Evolutionary conservation across 805 yeast species (phyloP).

Genomic region (Pichia insulana): DNA sequence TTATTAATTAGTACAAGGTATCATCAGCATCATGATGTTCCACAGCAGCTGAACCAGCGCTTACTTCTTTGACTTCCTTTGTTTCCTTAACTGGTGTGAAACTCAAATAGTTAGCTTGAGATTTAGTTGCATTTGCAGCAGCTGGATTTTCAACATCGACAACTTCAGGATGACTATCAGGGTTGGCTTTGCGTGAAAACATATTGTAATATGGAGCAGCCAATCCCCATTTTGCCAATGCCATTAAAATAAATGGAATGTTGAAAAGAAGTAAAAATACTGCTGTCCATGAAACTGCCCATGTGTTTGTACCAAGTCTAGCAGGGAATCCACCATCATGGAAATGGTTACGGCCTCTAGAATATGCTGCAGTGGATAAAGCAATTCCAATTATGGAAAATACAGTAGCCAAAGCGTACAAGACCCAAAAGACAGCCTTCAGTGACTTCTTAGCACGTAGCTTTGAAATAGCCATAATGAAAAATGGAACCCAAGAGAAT

Average conservation of each 20-base stretch:
- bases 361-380: constrained; percentile 47
- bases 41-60: neutral
- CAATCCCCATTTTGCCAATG: neutral
- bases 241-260: constrained; percentile 6
- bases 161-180: neutral
- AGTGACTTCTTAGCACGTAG: neutral
- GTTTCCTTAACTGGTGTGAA: constrained; percentile 7
- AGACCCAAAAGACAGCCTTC: constrained; percentile 4
- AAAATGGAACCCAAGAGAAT: constrained; percentile 35
- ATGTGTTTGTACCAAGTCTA: constrained; percentile 37
- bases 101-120: constrained; percentile 2
- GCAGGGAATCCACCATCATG: constrained; percentile 34
- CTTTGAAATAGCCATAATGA: constrained; percentile 7
- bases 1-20: neutral
- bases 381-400: constrained; percentile 39
- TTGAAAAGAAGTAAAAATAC: constrained; percentile 20
- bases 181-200: neutral
- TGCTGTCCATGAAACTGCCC: constrained; percentile 60
- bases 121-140: neutral
- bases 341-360: constrained; percentile 43
- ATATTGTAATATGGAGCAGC: neutral
- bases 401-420: constrained; percentile 29
- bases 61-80: neutral
- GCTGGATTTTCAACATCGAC: neutral
- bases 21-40: neutral